These are phyloP conservation scores for Parathielavia hyrcaniae DNA, from an alignment of 495 filamentous ascomycete species.

Conservation along the genomic window DNA sequence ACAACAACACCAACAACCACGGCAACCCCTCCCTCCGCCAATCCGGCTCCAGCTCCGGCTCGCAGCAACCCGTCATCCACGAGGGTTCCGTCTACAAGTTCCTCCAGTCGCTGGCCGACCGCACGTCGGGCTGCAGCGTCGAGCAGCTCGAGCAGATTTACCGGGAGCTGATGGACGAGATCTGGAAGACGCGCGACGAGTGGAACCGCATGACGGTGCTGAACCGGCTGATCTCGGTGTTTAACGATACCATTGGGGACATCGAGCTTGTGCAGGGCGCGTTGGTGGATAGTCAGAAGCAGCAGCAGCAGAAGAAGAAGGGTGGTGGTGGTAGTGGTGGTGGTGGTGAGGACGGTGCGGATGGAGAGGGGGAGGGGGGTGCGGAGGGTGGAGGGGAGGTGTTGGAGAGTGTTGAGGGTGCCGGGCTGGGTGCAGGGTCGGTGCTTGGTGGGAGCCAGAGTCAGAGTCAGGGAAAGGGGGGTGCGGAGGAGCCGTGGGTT, in stretches of 20 bases:
- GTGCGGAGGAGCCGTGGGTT: conserved; percentile 15
- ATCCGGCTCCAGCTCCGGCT: conserved; percentile 28
- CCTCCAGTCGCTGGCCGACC: conserved; percentile 51
- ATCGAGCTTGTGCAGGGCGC: conserved; percentile 62
- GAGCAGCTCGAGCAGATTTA: conserved; percentile 94
- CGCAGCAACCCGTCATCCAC: conserved; percentile 55
- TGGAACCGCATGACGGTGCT: conserved; percentile 75
- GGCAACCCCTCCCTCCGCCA: conserved; percentile 24
- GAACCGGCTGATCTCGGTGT: conserved; percentile 53
- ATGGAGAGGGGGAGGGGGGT: not conserved
- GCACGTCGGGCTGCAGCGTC: conserved; percentile 72
- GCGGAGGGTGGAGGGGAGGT: not conserved
- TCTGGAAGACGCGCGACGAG: conserved; percentile 72
- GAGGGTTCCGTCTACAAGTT: conserved; percentile 49
- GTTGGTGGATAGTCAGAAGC: conserved; percentile 27
- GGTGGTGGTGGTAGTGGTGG: not conserved
- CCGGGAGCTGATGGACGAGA: conserved; percentile 78
- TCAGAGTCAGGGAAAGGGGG: not conserved
- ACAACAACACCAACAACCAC: not conserved
- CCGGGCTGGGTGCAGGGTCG: not conserved
- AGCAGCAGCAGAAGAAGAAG: conserved; percentile 7
- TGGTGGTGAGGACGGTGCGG: conserved; percentile 7
- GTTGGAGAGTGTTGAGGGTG: conserved; percentile 1
- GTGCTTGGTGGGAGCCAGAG: not conserved
- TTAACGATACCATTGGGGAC: conserved; percentile 75